These are phyloP conservation scores for Babesia microti DNA, from an alignment of 169 alveolate genomes.

Conservation along the genomic window DNA sequence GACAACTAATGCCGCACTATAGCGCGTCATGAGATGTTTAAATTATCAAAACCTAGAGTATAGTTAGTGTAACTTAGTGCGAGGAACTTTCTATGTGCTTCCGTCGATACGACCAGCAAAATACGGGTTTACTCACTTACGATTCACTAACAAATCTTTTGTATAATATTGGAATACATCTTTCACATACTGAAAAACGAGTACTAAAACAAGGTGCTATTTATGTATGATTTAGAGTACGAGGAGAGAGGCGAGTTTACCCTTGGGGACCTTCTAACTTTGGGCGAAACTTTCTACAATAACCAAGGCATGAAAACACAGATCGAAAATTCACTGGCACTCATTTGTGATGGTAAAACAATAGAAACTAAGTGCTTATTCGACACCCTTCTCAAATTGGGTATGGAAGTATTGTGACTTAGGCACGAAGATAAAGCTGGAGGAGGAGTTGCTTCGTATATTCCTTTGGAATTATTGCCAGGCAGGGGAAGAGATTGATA, in stretches of 20 bases:
- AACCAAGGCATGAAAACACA: constrained; percentile 23
- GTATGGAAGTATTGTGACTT: no score
- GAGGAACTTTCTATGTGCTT: constrained; percentile 37
- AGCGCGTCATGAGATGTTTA: not conserved
- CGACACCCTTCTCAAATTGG: constrained; percentile 16
- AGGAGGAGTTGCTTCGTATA: no score
- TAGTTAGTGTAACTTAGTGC: constrained; percentile 18
- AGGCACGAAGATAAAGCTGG: no score
- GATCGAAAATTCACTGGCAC: constrained; percentile 21
- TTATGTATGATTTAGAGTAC: constrained; percentile 17
- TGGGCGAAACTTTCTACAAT: constrained; percentile 29
- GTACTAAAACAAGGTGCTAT: constrained; percentile 30
- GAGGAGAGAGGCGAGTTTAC: constrained; percentile 32
- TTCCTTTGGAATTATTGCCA: no score
- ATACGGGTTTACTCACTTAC: constrained; percentile 26
- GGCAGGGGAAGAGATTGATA: no score
- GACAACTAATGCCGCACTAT: constrained; percentile 6
- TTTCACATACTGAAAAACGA: constrained; percentile 21
- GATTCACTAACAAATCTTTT: constrained; percentile 17
- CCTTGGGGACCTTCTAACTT: constrained; percentile 32
- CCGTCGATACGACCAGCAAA: constrained; percentile 29
- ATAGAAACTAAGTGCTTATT: constrained; percentile 12
- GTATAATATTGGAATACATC: constrained; percentile 21
- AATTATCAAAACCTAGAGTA: constrained; percentile 1
- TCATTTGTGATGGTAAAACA: constrained; percentile 5